phyloP scores from a whole-genome alignment of 1,139 yeast species.

The Taiozyma sp. region DNA sequence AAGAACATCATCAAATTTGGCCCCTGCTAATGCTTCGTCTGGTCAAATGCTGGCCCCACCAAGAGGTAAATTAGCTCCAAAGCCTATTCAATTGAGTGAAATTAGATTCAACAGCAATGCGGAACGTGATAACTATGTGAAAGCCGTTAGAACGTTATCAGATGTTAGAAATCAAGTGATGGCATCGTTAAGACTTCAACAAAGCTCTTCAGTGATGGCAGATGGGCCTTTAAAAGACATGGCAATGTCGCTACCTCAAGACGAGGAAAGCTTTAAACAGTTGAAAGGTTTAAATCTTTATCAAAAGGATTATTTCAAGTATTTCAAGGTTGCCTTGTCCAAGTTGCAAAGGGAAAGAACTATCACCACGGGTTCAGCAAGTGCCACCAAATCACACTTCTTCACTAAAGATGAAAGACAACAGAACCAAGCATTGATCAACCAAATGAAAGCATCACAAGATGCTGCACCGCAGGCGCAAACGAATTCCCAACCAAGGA shows the following conservation, averaged over 20 bases:
- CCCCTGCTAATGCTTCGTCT: neutral
- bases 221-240: conserved; percentile 50
- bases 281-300: conserved; percentile 37
- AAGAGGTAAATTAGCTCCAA: conserved; percentile 9
- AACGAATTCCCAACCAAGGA: neutral
- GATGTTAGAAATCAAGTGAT: conserved; percentile 41
- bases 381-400: conserved; percentile 13
- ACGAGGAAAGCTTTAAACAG: conserved; percentile 44
- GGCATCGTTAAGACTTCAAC: conserved; percentile 36
- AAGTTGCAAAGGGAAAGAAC: conserved; percentile 25
- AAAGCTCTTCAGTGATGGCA: conserved; percentile 40
- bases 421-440: conserved; percentile 8
- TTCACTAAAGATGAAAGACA: conserved; percentile 11
- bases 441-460: conserved; percentile 10
- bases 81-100: conserved; percentile 18
- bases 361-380: neutral
- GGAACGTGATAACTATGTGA: conserved; percentile 24
- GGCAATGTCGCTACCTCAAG: conserved; percentile 51
- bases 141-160: conserved; percentile 36
- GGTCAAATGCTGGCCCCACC: conserved; percentile 9
- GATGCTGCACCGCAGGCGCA: conserved; percentile 1
- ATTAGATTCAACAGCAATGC: conserved; percentile 25
- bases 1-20: conserved; percentile 21
- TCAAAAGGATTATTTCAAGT: conserved; percentile 40
- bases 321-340: conserved; percentile 41